Evolutionary conservation across 2,329 filamentous ascomycete species (phyloP), one percentile per base, ranked within the genome.

Genomic region (Fusarium sp.): DNA sequence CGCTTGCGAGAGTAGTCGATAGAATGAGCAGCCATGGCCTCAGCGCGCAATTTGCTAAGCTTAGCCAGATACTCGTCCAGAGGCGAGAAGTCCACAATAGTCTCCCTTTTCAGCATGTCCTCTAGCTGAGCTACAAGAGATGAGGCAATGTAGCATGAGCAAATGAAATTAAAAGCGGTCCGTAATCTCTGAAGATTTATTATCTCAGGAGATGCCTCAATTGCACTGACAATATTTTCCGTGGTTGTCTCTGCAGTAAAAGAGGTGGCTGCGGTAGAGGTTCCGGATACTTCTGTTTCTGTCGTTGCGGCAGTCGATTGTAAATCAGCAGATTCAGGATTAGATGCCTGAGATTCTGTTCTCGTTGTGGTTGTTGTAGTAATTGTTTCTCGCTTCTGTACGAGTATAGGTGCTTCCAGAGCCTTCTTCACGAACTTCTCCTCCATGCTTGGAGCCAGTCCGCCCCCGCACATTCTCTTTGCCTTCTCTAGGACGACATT

Each of bases 371-470:
- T 52, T 6, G 63, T 56, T 4, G 65, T 59, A 18, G 65, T 59
- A 20, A 64, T 61, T 45, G 74, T 73, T 63, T 91, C 88, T 51
- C 90, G 87, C 77, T 88, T 91, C 45, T 95, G 86, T 38, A 89
- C 89, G 75, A 94, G 84, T 48, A 97, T 85, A 0, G 96, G 96
- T 9, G 91, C 89, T 75, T 96, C 93, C 10, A 99, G 85, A 5
- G 89, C 89, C 78, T 92, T 92, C 58, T 87, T 89, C 14, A 99
- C 90, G 76, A 98, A 97, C 47, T 90, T 92, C 52, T 96, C 93
- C 79, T 98, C 96, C 87, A 99, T 89, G 76, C 92, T 97, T 12
- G 85, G 83, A 4, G 96, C 95, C 15, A 98, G 83, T 0, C 91
- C 90, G 2, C 83, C 84, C 9, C 84, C 82, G n/a, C 87, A 86